These are phyloP conservation scores for Rhodotorula graminis DNA, from an alignment of 768 basidiomycete species.

Conservation along the genomic window DNA sequence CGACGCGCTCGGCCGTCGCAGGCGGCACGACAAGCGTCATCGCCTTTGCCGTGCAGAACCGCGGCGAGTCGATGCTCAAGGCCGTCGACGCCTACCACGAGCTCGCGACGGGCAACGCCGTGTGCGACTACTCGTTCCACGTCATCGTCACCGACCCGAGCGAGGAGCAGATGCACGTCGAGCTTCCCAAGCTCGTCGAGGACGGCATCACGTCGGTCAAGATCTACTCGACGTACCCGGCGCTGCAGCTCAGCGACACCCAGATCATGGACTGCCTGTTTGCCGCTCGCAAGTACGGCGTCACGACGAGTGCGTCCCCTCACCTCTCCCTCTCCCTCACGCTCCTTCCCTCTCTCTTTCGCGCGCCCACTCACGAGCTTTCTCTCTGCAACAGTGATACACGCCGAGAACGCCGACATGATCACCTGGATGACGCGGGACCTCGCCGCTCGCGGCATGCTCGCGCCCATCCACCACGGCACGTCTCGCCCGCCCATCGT, in stretches of 20 bases:
- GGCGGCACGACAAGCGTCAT: slow-evolving; percentile 49
- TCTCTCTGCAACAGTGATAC: slow-evolving; percentile 38
- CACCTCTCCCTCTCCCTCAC: not conserved
- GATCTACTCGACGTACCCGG: slow-evolving; percentile 48
- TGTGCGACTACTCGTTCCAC: slow-evolving; percentile 48
- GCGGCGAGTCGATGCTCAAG: slow-evolving; percentile 39
- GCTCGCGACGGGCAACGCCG: slow-evolving; percentile 43
- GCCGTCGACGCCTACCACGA: slow-evolving; percentile 48
- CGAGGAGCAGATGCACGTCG: slow-evolving; percentile 45
- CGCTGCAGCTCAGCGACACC: slow-evolving; percentile 46
- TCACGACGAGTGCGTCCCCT: slow-evolving; percentile 40
- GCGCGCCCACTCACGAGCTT: not conserved
- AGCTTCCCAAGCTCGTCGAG: slow-evolving; percentile 47
- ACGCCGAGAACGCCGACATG: slow-evolving; percentile 47
- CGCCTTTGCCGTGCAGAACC: slow-evolving; percentile 47
- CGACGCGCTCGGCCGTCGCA: slow-evolving; percentile 38
- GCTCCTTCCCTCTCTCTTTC: not conserved
- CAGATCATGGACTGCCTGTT: slow-evolving; percentile 47
- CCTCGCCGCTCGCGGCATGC: slow-evolving; percentile 42
- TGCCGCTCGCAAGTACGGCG: slow-evolving; percentile 44
- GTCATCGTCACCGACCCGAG: slow-evolving; percentile 48
- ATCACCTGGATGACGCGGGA: slow-evolving; percentile 45
- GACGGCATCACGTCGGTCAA: slow-evolving; percentile 46
- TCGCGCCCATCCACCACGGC: slow-evolving; percentile 44
- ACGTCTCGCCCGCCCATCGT: slow-evolving; percentile 44